Evolutionary conservation across 371 early-diverging fungal genomes (phyloP).

Genomic region (Mycotypha africana): DNA sequence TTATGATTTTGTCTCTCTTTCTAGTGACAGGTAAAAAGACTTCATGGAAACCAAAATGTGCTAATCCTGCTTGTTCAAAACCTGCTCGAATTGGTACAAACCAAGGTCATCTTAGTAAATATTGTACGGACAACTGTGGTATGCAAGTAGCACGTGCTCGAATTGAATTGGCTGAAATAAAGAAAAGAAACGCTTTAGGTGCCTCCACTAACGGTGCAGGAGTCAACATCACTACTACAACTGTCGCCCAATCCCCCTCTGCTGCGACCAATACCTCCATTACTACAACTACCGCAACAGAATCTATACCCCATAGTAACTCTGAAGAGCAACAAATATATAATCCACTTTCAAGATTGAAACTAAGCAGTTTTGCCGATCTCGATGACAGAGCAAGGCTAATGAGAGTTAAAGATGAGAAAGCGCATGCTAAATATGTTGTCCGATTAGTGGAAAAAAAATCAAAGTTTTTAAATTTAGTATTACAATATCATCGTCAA

Average conservation of each 20-base stretch:
- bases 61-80: constrained; percentile 39
- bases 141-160: constrained; percentile 43
- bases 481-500: no score
- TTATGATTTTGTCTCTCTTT: not conserved
- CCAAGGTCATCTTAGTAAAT: constrained; percentile 32
- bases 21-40: constrained; percentile 45
- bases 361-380: constrained; percentile 24
- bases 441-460: constrained; percentile 18
- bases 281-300: no score
- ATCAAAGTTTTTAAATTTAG: constrained; percentile 10
- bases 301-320: no score
- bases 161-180: constrained; percentile 32
- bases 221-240: no score
- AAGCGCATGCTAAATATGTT: constrained; percentile 14
- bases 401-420: constrained; percentile 19
- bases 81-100: constrained; percentile 30
- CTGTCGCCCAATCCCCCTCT: no score
- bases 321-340: constrained; percentile 13
- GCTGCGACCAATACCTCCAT: no score
- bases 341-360: constrained; percentile 17
- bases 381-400: constrained; percentile 32
- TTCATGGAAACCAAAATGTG: constrained; percentile 49
- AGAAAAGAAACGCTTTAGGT: constrained; percentile 19
- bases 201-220: no score
- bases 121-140: constrained; percentile 36